Evolutionary conservation across 495 filamentous ascomycete species (phyloP).

Genomic region (Polyplosphaeria fusca): DNA sequence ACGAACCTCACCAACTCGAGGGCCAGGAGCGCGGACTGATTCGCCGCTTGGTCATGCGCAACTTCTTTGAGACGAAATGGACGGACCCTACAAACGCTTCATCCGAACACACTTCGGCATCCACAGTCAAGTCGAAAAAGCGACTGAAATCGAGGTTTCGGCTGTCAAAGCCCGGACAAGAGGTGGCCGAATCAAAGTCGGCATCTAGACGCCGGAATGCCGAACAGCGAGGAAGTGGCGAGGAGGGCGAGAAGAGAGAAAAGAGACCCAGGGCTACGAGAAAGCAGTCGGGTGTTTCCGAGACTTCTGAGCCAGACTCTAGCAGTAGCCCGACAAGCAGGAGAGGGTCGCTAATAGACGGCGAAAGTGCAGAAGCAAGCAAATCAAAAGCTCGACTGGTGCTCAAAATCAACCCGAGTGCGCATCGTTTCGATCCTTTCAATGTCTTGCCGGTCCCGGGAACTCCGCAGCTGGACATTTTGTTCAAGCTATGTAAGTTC

Average conservation of each 20-base stretch:
- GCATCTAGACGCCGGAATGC: background rate
- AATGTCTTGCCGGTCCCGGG: slow-evolving; percentile 26
- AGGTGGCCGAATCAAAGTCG: background rate
- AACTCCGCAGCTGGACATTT: slow-evolving; percentile 14
- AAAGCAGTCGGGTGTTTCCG: background rate
- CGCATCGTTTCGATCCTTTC: slow-evolving; percentile 29
- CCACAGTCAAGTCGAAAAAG: slow-evolving; percentile 18
- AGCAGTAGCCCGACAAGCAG: background rate
- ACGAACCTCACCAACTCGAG: slow-evolving; percentile 21
- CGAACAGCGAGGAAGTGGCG: background rate
- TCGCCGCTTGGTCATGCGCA: slow-evolving; percentile 30
- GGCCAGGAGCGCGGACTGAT: slow-evolving; percentile 18
- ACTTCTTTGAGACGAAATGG: slow-evolving; percentile 26
- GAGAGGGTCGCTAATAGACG: background rate
- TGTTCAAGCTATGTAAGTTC: slow-evolving; percentile 25
- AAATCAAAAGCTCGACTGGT: background rate
- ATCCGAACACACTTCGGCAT: slow-evolving; percentile 11
- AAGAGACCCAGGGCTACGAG: background rate
- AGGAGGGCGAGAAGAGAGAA: slow-evolving; percentile 1
- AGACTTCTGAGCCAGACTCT: background rate
- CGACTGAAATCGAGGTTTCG: slow-evolving; percentile 25
- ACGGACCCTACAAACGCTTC: slow-evolving; percentile 3
- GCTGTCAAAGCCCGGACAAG: slow-evolving; percentile 13
- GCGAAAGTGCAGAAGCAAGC: background rate
- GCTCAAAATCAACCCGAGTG: slow-evolving; percentile 15